A percentile compares a stretch with the other conserved stretches of the same genome.
phyloP scores from a whole-genome alignment of 805 yeast genomes.

The Zygosaccharomyces rouxii region DNA sequence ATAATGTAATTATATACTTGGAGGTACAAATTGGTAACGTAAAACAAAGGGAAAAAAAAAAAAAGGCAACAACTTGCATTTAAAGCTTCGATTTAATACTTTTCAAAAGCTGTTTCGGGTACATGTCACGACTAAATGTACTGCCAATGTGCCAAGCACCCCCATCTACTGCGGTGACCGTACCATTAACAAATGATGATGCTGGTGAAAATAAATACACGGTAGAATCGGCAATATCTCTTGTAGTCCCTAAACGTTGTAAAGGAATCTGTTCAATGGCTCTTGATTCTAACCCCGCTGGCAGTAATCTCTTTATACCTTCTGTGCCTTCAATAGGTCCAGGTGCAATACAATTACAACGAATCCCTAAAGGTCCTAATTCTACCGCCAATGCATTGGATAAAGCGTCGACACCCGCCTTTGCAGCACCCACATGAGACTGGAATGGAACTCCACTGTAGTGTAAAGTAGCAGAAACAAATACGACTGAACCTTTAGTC shows the following conservation, averaged over 20 bases:
- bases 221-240: conserved; percentile 85
- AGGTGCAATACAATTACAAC: conserved; percentile 84
- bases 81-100: conserved; percentile 39
- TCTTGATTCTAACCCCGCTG: conserved; percentile 38
- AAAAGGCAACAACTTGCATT: conserved; percentile 4
- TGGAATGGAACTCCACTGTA: conserved; percentile 87
- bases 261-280: conserved; percentile 46
- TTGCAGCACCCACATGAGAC: conserved; percentile 88
- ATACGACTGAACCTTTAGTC: conserved; percentile 67
- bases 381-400: conserved; percentile 84
- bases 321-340: conserved; percentile 87
- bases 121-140: conserved; percentile 35
- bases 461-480: conserved; percentile 87
- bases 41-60: not conserved
- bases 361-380: conserved; percentile 82
- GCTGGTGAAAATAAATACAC: conserved; percentile 82
- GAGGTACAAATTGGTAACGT: not conserved
- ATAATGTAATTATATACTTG: conserved; percentile 1
- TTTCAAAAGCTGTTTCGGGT: conserved; percentile 41
- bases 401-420: conserved; percentile 91
- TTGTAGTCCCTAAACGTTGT: conserved; percentile 62
- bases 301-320: conserved; percentile 65
- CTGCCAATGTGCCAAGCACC: conserved; percentile 81
- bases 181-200: conserved; percentile 71
- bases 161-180: conserved; percentile 81